These are phyloP conservation scores for Blepharisma undulans DNA, from an alignment of 169 alveolate genomes.

Conservation along the genomic window DNA sequence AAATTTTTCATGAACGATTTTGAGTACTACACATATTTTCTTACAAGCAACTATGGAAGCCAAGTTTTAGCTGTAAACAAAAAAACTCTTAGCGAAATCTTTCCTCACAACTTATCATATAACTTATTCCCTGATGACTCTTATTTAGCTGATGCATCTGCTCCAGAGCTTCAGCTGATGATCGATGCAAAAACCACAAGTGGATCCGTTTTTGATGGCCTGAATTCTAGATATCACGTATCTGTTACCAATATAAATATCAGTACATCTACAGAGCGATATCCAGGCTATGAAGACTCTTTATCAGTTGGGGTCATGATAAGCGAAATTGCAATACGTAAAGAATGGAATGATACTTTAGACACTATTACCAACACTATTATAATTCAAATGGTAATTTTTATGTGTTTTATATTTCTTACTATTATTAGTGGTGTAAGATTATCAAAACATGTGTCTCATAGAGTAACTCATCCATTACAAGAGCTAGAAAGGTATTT, in stretches of 20 bases:
- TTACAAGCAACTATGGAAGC: background rate
- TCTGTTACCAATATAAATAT: background rate
- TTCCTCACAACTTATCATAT: background rate
- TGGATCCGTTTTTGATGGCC: background rate
- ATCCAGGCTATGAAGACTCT: background rate
- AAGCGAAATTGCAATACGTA: background rate
- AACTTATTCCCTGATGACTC: background rate
- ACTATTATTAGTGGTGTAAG: background rate
- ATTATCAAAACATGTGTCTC: background rate
- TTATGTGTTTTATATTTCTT: background rate
- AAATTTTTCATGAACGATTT: background rate
- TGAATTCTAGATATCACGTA: background rate
- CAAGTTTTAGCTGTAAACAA: background rate
- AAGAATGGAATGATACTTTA: background rate
- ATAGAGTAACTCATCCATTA: background rate
- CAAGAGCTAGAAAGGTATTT: background rate
- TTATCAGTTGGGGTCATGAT: background rate
- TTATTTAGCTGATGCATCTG: background rate
- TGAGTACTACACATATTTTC: background rate
- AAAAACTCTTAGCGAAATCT: background rate
- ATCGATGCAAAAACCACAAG: background rate
- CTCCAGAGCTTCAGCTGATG: background rate
- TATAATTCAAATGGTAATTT: conserved; percentile 3
- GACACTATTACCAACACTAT: background rate
- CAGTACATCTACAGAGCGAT: background rate